These are phyloP conservation scores for Arabis hirsuta DNA, from an alignment of 345 rosid genomes.

Conservation along the genomic window DNA sequence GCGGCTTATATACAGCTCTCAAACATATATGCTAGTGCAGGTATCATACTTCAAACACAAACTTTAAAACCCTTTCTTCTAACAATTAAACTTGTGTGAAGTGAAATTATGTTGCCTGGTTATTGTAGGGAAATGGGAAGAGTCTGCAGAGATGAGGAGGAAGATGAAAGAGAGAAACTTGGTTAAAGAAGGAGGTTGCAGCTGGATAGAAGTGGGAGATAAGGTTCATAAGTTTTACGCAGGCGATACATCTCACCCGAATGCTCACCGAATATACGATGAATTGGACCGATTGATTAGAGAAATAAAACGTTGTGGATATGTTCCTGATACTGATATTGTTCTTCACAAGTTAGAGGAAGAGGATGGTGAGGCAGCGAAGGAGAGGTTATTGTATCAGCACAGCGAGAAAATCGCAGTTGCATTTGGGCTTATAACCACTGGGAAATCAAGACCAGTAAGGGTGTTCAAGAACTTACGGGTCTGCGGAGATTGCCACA, in stretches of 20 bases:
- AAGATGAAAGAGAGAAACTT: conserved; percentile 63
- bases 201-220: conserved; percentile 77
- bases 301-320: conserved; percentile 63
- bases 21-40: conserved; percentile 66
- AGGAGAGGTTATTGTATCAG: conserved; percentile 64
- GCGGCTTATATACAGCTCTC: conserved; percentile 71
- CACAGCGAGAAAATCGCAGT: conserved; percentile 87
- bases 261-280: conserved; percentile 47
- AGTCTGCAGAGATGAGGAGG: conserved; percentile 57
- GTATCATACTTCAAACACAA: conserved; percentile 17
- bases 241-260: conserved; percentile 70
- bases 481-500: conserved; percentile 76
- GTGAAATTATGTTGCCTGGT: neutral
- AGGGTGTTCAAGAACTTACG: conserved; percentile 76
- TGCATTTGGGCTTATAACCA: conserved; percentile 69
- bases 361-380: conserved; percentile 51
- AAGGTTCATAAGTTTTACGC: conserved; percentile 69
- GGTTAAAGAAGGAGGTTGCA: conserved; percentile 77
- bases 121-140: conserved; percentile 61
- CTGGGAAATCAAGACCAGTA: conserved; percentile 54
- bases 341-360: conserved; percentile 75
- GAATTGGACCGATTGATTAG: conserved; percentile 53
- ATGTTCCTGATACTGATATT: conserved; percentile 67
- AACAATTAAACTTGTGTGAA: neutral
- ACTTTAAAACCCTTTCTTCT: neutral